phyloP scores from a whole-genome alignment of 2,329 filamentous ascomycete genomes.

The Pochonia chlamydosporia region DNA sequence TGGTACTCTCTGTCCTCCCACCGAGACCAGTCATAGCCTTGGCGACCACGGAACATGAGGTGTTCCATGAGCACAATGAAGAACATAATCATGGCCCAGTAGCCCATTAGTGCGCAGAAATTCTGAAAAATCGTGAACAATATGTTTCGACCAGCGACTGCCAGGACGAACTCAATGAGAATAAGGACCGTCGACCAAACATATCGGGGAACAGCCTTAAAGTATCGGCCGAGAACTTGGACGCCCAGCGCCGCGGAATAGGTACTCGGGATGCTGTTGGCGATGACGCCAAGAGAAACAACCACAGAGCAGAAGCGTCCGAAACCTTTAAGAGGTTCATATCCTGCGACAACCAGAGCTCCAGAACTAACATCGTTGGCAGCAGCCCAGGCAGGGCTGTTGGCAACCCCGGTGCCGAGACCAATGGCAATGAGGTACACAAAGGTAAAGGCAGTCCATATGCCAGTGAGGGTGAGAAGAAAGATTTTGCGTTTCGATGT shows the following conservation, averaged over 20 bases:
- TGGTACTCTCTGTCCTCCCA: constrained; percentile 42
- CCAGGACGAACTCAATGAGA: constrained; percentile 49
- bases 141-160: constrained; percentile 44
- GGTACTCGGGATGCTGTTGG: constrained; percentile 49
- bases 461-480: constrained; percentile 60
- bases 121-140: constrained; percentile 51
- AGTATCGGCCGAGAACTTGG: constrained; percentile 50
- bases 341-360: constrained; percentile 51
- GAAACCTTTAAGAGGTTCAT: constrained; percentile 47
- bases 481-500: constrained; percentile 60
- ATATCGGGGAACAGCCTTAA: constrained; percentile 46
- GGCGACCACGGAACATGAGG: constrained; percentile 34
- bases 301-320: constrained; percentile 52
- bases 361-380: constrained; percentile 48
- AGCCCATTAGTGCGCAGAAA: constrained; percentile 47
- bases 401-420: constrained; percentile 45
- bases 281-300: constrained; percentile 47
- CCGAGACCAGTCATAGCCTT: constrained; percentile 34
- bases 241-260: constrained; percentile 55
- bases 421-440: constrained; percentile 58
- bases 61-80: constrained; percentile 41
- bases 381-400: constrained; percentile 41
- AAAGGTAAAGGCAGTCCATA: constrained; percentile 56
- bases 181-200: constrained; percentile 49
- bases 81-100: constrained; percentile 48